Evolutionary conservation across 495 filamentous ascomycete genomes (phyloP).

Genomic region (Neurospora sp.): DNA sequence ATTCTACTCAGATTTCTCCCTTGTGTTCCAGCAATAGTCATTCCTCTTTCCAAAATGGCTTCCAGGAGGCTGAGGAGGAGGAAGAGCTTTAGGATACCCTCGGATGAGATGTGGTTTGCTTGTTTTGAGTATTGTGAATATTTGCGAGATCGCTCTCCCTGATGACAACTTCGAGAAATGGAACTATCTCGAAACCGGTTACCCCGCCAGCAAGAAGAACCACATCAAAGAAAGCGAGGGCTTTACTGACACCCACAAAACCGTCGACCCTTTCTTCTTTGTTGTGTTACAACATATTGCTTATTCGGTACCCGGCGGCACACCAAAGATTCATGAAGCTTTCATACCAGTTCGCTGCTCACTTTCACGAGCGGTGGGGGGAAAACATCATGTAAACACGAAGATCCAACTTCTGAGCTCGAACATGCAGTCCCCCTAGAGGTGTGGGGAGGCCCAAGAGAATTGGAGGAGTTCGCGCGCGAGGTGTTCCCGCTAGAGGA

Average conservation of each 20-base stretch:
- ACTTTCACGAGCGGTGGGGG: not conserved
- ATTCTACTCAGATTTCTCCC: not conserved
- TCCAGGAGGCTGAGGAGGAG: not conserved
- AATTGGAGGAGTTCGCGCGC: conserved; percentile 89
- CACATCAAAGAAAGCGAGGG: not conserved
- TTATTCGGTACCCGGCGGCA: not conserved
- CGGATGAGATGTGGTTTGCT: not conserved
- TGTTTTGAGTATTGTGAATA: not conserved
- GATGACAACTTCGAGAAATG: not conserved
- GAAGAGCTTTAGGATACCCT: not conserved
- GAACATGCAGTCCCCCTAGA: conserved; percentile 15
- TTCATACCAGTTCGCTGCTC: not conserved
- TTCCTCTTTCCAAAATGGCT: not conserved
- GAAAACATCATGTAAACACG: not conserved
- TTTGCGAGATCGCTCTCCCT: not conserved
- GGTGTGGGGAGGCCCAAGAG: conserved; percentile 83
- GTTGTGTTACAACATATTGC: not conserved
- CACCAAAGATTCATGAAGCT: not conserved
- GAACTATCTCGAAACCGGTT: not conserved
- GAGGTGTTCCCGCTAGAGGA: conserved; percentile 95
- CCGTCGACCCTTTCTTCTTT: not conserved
- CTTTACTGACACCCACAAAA: not conserved
- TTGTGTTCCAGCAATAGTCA: not conserved
- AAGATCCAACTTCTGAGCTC: not conserved
- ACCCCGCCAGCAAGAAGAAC: not conserved